Evolutionary conservation across 192 early-diverging fungal species (phyloP).

Genomic region (Chytriomyces sp.): DNA sequence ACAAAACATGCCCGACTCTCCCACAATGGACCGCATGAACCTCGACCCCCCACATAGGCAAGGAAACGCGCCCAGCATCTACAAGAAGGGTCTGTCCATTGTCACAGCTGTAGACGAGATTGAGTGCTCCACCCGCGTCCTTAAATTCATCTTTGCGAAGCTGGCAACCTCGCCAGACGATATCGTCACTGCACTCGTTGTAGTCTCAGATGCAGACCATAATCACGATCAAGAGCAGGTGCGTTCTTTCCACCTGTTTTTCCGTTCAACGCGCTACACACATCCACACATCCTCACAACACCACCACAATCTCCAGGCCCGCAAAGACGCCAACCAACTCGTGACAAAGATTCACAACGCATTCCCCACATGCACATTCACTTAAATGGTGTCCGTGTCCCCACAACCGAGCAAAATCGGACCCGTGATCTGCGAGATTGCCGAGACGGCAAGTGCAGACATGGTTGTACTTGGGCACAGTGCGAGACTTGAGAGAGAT

Average conservation of each 20-base stretch:
- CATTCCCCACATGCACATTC: slow-evolving; percentile 32
- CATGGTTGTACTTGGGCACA: slow-evolving; percentile 49
- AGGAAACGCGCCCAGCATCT: too few species aligned
- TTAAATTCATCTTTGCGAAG: slow-evolving; percentile 47
- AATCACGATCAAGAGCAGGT: slow-evolving; percentile 26
- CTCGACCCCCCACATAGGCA: too few species aligned
- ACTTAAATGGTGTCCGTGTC: slow-evolving; percentile 19
- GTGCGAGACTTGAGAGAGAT: slow-evolving; percentile 46
- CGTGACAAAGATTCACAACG: slow-evolving; percentile 43
- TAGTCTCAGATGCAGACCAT: slow-evolving; percentile 41
- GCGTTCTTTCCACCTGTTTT: neutral
- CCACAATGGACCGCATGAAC: too few species aligned
- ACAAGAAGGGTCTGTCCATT: neutral
- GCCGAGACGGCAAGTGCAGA: slow-evolving; percentile 43
- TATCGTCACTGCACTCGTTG: slow-evolving; percentile 37
- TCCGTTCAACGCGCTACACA: neutral
- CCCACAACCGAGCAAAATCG: slow-evolving; percentile 12
- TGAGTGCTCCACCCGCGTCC: slow-evolving; percentile 41
- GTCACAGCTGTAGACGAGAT: slow-evolving; percentile 53
- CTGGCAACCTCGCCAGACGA: slow-evolving; percentile 39
- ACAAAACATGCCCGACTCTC: too few species aligned
- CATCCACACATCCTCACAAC: slow-evolving; percentile 23
- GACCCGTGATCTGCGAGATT: slow-evolving; percentile 38
- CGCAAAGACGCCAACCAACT: slow-evolving; percentile 46
- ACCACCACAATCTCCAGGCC: slow-evolving; percentile 48